Evolutionary conservation across 2,329 filamentous ascomycete species (phyloP).

Genomic region (Elsinoe australis): DNA sequence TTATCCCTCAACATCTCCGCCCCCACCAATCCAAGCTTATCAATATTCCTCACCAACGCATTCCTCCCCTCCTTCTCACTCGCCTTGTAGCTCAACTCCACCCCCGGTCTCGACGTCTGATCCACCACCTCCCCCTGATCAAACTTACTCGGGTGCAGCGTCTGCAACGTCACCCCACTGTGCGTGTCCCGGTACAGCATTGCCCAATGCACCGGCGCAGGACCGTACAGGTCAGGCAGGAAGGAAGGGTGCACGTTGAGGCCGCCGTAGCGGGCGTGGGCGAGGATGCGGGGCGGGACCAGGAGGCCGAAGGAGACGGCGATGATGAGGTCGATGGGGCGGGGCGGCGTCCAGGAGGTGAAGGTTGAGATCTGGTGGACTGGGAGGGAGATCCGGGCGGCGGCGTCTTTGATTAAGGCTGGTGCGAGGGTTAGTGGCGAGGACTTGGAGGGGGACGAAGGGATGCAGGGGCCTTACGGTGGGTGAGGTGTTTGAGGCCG

Average conservation of each 20-base stretch:
- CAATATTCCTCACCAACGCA: slow-evolving; percentile 25
- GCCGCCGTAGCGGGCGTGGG: slow-evolving; percentile 67
- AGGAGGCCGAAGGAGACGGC: slow-evolving; percentile 93
- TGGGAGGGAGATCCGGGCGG: slow-evolving; percentile 52
- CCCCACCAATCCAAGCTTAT: slow-evolving; percentile 53
- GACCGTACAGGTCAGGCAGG: slow-evolving; percentile 75
- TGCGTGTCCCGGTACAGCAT: slow-evolving; percentile 53
- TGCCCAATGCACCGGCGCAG: slow-evolving; percentile 81
- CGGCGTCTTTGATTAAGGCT: slow-evolving; percentile 68
- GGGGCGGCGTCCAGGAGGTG: slow-evolving; percentile 65
- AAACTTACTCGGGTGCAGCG: slow-evolving; percentile 66
- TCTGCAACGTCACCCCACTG: slow-evolving; percentile 80
- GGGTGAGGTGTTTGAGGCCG: slow-evolving; percentile 58
- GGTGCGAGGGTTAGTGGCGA: slow-evolving; percentile 16
- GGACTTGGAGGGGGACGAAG: background rate
- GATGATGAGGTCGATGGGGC: slow-evolving; percentile 65
- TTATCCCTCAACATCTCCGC: slow-evolving; percentile 62
- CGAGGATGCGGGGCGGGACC: slow-evolving; percentile 69
- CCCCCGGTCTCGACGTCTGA: slow-evolving; percentile 52
- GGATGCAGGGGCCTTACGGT: slow-evolving; percentile 45
- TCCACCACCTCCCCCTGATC: slow-evolving; percentile 70
- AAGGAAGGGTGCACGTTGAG: slow-evolving; percentile 91
- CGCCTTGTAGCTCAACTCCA: slow-evolving; percentile 24
- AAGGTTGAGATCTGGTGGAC: slow-evolving; percentile 77
- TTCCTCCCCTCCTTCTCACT: background rate